phyloP scores from a whole-genome alignment of 495 filamentous ascomycete species.

The Xylaria telfairii region DNA sequence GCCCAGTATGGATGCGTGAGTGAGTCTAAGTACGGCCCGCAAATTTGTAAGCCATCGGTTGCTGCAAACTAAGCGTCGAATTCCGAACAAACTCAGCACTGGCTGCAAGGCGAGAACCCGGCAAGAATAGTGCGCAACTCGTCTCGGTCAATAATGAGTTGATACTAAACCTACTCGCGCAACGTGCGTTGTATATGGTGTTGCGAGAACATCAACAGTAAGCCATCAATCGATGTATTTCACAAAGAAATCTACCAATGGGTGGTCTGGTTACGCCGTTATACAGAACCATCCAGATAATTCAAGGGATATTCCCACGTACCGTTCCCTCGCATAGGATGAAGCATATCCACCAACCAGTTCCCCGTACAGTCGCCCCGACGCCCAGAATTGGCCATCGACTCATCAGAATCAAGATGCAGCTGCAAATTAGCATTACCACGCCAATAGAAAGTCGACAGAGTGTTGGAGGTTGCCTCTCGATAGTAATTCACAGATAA shows the following conservation, averaged over 20 bases:
- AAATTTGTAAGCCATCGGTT: not conserved
- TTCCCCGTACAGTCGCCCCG: not conserved
- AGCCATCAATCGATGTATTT: not conserved
- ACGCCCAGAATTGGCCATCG: conserved; percentile 8
- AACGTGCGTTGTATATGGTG: not conserved
- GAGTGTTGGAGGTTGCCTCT: not conserved
- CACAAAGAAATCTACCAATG: not conserved
- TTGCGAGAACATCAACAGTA: conserved; percentile 1
- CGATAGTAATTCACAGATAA: not conserved
- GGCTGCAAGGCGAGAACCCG: not conserved
- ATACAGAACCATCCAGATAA: not conserved
- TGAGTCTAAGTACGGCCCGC: not conserved
- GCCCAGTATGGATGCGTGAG: not conserved
- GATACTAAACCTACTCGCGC: not conserved
- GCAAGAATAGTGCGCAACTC: not conserved
- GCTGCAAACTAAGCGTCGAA: not conserved
- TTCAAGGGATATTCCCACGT: not conserved
- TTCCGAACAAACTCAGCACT: not conserved
- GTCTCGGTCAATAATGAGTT: not conserved
- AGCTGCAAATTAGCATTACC: not conserved
- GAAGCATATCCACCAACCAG: conserved; percentile 3
- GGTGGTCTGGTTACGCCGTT: not conserved
- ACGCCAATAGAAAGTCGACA: not conserved
- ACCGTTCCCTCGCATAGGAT: not conserved
- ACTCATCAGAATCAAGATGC: not conserved